A percentile compares a stretch with the other conserved stretches of the same genome.
phyloP scores from a whole-genome alignment of 148 eudicot species.

The Silene latifolia region DNA sequence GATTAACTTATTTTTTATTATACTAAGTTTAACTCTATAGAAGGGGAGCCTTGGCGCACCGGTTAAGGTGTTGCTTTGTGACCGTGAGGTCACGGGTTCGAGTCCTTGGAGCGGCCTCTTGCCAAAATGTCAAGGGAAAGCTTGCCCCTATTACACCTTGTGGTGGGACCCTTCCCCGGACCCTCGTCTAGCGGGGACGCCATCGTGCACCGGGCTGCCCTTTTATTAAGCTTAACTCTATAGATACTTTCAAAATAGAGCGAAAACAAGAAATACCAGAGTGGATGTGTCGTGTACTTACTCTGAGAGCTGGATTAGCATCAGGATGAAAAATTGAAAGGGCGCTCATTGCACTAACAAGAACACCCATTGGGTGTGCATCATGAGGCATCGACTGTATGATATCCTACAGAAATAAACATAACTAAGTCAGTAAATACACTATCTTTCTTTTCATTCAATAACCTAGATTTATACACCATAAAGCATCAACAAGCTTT shows the following conservation, averaged over 20 bases:
- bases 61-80: too few relatives aligned
- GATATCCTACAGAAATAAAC: constrained; percentile 57
- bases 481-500: not conserved
- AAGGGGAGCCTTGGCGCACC: too few relatives aligned
- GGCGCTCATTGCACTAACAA: constrained; percentile 93
- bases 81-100: too few relatives aligned
- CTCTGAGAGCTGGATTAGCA: constrained; percentile 99
- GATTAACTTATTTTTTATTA: too few relatives aligned
- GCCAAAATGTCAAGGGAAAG: too few relatives aligned
- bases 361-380: constrained; percentile 99
- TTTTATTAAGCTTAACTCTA: too few relatives aligned
- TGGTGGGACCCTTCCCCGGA: too few relatives aligned
- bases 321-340: constrained; percentile 95
- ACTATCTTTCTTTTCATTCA: not conserved
- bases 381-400: constrained; percentile 98
- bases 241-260: not conserved
- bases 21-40: not conserved
- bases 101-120: too few relatives aligned
- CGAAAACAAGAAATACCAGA: not conserved
- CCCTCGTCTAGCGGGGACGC: too few relatives aligned
- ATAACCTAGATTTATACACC: not conserved
- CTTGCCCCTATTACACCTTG: too few relatives aligned
- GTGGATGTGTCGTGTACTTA: constrained; percentile 31
- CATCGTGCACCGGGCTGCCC: too few relatives aligned
- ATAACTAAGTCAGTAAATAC: not conserved